phyloP scores from a whole-genome alignment of 164 flowering plant genomes.

The Liquidambar formosana region DNA sequence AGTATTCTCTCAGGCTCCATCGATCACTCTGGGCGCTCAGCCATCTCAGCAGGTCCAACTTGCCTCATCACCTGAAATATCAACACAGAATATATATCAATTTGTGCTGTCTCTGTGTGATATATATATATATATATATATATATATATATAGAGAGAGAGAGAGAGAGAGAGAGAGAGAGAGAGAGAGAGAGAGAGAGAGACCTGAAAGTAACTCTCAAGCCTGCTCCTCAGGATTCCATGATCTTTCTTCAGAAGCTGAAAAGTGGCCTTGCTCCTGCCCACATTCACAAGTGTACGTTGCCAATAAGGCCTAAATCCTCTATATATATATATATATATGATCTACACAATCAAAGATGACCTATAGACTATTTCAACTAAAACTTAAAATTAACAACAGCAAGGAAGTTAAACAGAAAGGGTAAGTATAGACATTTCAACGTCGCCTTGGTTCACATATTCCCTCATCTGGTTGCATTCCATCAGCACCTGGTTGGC shows the following conservation, averaged over 20 bases:
- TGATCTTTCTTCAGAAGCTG: constrained; percentile 1
- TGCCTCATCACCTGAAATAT: constrained; percentile 18
- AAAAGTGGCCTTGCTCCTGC: constrained; percentile 4
- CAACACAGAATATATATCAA: neutral
- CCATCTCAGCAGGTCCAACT: constrained; percentile 15
- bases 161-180: too few species aligned
- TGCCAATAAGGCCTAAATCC: neutral
- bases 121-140: too few species aligned
- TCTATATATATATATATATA: too few species aligned
- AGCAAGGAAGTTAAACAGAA: neutral
- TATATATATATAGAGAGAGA: too few species aligned
- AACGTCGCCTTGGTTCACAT: neutral
- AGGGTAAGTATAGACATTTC: constrained; percentile 6
- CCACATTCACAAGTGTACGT: neutral
- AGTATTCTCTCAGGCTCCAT: too few species aligned
- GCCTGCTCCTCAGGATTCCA: constrained; percentile 2
- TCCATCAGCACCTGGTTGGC: constrained; percentile 6
- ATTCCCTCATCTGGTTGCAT: constrained; percentile 5
- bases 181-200: neutral
- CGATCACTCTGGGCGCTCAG: neutral
- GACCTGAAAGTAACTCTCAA: constrained; percentile 20
- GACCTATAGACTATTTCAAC: too few species aligned
- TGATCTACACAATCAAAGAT: too few species aligned
- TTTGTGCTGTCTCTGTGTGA: too few species aligned
- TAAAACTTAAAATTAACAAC: too few species aligned